A percentile compares a stretch with the other conserved stretches of the same genome.
phyloP scores from a whole-genome alignment of 805 yeast genomes.

The Zygosaccharomyces lentus region DNA sequence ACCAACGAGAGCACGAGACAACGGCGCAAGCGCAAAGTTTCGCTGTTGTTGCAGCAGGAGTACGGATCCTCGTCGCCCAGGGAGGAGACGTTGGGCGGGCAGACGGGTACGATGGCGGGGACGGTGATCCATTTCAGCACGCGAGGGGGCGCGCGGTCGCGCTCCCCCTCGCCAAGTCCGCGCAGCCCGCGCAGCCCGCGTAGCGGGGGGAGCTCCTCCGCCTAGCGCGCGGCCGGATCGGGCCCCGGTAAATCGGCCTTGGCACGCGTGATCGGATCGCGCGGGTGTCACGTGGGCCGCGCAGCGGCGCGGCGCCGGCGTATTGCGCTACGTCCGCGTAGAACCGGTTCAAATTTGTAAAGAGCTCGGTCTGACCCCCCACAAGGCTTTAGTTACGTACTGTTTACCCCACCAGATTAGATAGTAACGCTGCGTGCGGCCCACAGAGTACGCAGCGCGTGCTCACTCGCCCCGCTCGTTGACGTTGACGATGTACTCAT shows the following conservation, averaged over 20 bases:
- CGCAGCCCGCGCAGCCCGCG: neutral
- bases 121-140: slow-evolving; percentile 25
- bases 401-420: too few relatives aligned
- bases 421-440: too few relatives aligned
- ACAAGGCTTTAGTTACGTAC: too few relatives aligned
- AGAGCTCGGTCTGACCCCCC: too few relatives aligned
- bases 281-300: too few relatives aligned
- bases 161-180: neutral
- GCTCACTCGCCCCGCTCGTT: slow-evolving; percentile 10
- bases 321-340: too few relatives aligned
- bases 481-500: slow-evolving; percentile 42
- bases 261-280: too few relatives aligned
- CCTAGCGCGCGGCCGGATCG: neutral
- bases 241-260: too few relatives aligned
- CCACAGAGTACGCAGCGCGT: too few relatives aligned
- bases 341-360: too few relatives aligned
- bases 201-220: neutral
- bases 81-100: neutral
- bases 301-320: too few relatives aligned
- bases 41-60: slow-evolving; percentile 32
- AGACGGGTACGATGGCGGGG: slow-evolving; percentile 15
- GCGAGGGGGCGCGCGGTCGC: neutral
- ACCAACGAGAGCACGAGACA: slow-evolving; percentile 16
- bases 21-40: slow-evolving; percentile 31
- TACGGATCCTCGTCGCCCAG: slow-evolving; percentile 30